phyloP scores from a whole-genome alignment of 2,329 filamentous ascomycete genomes.

The Trichophyton benhamiae region DNA sequence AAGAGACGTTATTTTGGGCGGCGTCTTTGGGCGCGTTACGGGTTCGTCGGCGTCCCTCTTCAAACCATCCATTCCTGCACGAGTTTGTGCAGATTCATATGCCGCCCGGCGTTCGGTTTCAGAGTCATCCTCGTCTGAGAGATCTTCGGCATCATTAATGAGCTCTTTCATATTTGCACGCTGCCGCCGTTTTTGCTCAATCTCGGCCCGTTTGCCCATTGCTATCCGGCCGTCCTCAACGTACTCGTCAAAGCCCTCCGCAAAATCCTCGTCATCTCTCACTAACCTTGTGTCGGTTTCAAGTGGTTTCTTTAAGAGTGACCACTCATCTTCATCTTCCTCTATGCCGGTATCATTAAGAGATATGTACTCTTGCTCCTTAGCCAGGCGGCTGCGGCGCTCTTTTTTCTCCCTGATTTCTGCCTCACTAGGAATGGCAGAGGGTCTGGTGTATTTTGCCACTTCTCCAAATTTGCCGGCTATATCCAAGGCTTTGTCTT shows the following conservation, averaged over 20 bases:
- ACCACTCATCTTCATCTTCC: slow-evolving; percentile 34
- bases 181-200: slow-evolving; percentile 52
- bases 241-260: slow-evolving; percentile 86
- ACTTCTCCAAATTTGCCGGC: slow-evolving; percentile 38
- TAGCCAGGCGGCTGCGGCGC: slow-evolving; percentile 66
- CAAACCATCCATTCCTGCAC: slow-evolving; percentile 69
- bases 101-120: slow-evolving; percentile 56
- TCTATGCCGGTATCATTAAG: slow-evolving; percentile 21
- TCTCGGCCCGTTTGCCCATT: slow-evolving; percentile 66
- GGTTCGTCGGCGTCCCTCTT: slow-evolving; percentile 28
- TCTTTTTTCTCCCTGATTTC: slow-evolving; percentile 89
- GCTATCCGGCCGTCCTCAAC: slow-evolving; percentile 73
- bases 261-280: slow-evolving; percentile 79
- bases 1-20: slow-evolving; percentile 63
- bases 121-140: slow-evolving; percentile 51
- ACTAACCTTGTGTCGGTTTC: slow-evolving; percentile 63
- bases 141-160: slow-evolving; percentile 65
- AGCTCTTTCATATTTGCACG: slow-evolving; percentile 70
- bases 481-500: slow-evolving; percentile 38
- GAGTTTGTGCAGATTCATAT: slow-evolving; percentile 77
- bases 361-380: slow-evolving; percentile 46
- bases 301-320: slow-evolving; percentile 43
- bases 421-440: slow-evolving; percentile 61
- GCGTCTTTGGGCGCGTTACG: slow-evolving; percentile 41
- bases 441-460: slow-evolving; percentile 22